Conservation (phyloP, 2,329 filamentous ascomycete species). For the Aspergillus carbonarius region DNA sequence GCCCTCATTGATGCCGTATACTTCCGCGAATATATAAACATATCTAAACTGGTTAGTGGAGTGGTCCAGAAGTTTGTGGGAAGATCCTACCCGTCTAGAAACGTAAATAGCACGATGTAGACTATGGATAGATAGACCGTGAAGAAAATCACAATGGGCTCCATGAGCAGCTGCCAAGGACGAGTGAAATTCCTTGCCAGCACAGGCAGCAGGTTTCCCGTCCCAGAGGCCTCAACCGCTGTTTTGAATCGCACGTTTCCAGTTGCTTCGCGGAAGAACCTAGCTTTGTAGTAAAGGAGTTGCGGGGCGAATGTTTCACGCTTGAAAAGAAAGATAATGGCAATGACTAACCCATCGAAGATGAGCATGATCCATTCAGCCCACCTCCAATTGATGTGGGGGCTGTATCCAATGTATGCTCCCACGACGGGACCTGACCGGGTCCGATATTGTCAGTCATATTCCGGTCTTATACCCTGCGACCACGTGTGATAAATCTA, state of each 20-base stretch:
- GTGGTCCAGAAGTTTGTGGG: too few species aligned
- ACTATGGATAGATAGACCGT: constrained; percentile 30
- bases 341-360: constrained; percentile 34
- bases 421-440: constrained; percentile 14
- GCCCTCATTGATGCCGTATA: constrained; percentile 48
- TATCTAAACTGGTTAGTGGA: constrained; percentile 27
- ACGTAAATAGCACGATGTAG: constrained; percentile 34
- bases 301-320: constrained; percentile 52
- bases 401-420: constrained; percentile 14
- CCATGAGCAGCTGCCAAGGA: constrained; percentile 10
- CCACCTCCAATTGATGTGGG: constrained; percentile 36
- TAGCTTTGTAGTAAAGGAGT: constrained; percentile 45
- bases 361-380: constrained; percentile 47
- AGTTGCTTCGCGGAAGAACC: constrained; percentile 39
- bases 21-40: constrained; percentile 51
- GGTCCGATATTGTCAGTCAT: background rate
- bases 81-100: constrained; percentile 36
- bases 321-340: constrained; percentile 43
- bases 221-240: constrained; percentile 36
- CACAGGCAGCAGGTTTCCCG: background rate
- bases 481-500: background rate
- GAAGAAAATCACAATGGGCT: constrained; percentile 30
- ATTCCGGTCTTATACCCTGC: background rate
- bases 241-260: constrained; percentile 49
- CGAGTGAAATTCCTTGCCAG: background rate